phyloP scores from a whole-genome alignment of 2,329 filamentous ascomycete genomes.

The Fusarium fujikuroi region DNA sequence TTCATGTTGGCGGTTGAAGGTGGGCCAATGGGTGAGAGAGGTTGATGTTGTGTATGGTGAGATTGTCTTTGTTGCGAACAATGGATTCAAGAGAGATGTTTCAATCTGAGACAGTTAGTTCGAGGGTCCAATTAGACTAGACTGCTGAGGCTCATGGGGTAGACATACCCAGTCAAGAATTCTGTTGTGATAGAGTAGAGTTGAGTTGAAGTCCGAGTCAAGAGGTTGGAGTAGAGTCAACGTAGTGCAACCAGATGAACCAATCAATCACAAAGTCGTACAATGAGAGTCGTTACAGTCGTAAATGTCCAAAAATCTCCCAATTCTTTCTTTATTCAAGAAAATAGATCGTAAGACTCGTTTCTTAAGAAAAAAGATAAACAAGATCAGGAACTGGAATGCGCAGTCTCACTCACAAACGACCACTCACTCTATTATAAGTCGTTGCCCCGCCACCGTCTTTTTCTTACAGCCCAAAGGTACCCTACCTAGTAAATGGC shows the following conservation, averaged over 20 bases:
- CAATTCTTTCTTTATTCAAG: constrained; percentile 1
- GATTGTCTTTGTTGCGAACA: not conserved
- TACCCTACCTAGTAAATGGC: constrained; percentile 41
- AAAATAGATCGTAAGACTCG: not conserved
- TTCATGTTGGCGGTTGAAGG: constrained; percentile 60
- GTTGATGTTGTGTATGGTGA: not conserved
- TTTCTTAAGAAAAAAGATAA: constrained; percentile 6
- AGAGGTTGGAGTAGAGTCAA: constrained; percentile 5
- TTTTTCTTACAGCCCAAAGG: constrained; percentile 47
- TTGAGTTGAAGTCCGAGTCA: not conserved
- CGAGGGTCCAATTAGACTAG: not conserved
- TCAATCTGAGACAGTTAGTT: constrained; percentile 18
- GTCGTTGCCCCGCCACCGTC: constrained; percentile 61
- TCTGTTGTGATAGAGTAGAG: not conserved
- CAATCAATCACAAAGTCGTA: constrained; percentile 13
- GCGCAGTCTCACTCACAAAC: constrained; percentile 12
- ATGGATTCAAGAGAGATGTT: not conserved
- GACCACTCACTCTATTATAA: constrained; percentile 49
- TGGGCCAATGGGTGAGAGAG: not conserved
- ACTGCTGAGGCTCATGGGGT: not conserved
- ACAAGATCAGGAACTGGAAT: constrained; percentile 27
- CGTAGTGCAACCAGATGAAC: constrained; percentile 10
- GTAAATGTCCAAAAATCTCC: not conserved
- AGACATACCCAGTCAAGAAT: constrained; percentile 4
- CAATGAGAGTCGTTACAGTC: constrained; percentile 11